Percentiles rank a stretch among this genome's conserved stretches.
These are phyloP conservation scores for Coemansia reversa DNA, from an alignment of 192 early-diverging fungal species.

Conservation along the genomic window DNA sequence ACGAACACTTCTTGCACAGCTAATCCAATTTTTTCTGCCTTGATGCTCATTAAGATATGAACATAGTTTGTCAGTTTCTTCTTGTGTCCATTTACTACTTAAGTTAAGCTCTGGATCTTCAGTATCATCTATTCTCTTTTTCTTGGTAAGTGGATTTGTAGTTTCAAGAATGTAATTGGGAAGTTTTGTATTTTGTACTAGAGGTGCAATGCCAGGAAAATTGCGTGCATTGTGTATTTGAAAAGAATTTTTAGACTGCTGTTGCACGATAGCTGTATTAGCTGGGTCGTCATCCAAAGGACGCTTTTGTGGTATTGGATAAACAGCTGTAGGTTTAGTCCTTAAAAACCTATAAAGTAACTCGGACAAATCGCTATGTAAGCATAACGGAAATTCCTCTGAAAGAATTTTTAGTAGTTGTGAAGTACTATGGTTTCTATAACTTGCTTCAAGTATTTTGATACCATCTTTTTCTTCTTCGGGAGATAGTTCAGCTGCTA, in stretches of 20 bases:
- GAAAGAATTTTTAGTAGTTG: not conserved
- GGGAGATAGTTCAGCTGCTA: not conserved
- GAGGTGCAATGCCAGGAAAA: too few species aligned
- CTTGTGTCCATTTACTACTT: conserved; percentile 5
- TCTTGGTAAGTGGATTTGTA: not conserved
- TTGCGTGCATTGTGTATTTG: too few species aligned
- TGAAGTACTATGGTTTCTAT: not conserved
- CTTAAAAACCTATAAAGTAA: not conserved
- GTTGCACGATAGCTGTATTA: too few species aligned
- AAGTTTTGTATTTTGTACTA: too few species aligned
- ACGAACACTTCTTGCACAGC: conserved; percentile 4
- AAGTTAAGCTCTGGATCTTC: conserved; percentile 5
- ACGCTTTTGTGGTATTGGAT: too few species aligned
- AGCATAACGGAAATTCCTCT: conserved; percentile 7
- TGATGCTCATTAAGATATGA: not conserved
- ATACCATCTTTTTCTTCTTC: not conserved
- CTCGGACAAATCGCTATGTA: not conserved
- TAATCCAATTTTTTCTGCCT: conserved; percentile 15
- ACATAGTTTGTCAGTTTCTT: not conserved
- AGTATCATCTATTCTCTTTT: not conserved
- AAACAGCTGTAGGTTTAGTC: too few species aligned
- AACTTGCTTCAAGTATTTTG: not conserved
- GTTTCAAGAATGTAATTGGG: not conserved
- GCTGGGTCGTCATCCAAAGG: too few species aligned
- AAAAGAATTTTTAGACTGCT: too few species aligned